Percentiles rank a stretch among this genome's conserved stretches.
These are phyloP conservation scores for Rhytidiadelphus loreus DNA, from an alignment of 225 moss, liverwort and hornwort genomes.

Conservation along the genomic window DNA sequence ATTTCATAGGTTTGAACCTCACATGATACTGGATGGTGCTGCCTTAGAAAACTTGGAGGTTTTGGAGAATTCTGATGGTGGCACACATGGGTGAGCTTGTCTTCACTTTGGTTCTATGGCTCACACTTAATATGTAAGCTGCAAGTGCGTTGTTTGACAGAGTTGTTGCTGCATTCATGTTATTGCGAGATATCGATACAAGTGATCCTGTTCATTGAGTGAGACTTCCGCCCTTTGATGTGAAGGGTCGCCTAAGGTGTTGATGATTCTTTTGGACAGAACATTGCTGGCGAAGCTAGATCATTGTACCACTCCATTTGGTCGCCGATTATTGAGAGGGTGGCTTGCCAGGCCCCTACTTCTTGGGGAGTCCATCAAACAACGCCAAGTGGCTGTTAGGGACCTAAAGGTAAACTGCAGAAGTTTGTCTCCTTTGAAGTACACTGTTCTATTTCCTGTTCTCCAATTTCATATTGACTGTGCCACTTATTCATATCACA, in stretches of 20 bases:
- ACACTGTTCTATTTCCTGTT: neutral
- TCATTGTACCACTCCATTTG: constrained; percentile 76
- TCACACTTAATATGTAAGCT: neutral
- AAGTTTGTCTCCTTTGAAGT: neutral
- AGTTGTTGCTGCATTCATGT: neutral
- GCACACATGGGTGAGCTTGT: constrained; percentile 62
- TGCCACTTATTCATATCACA: neutral
- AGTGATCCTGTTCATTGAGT: neutral
- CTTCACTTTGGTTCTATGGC: neutral
- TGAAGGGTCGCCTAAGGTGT: neutral
- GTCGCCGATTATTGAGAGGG: constrained; percentile 70
- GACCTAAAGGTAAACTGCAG: constrained; percentile 63
- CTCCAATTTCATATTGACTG: neutral
- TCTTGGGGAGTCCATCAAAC: constrained; percentile 57
- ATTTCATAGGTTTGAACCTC: constrained; percentile 29
- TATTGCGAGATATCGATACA: neutral
- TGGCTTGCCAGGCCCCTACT: constrained; percentile 94
- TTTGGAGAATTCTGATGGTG: constrained; percentile 80
- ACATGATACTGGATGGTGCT: constrained; percentile 86
- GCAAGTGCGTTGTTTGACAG: neutral
- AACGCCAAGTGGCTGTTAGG: constrained; percentile 61
- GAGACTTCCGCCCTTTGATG: neutral
- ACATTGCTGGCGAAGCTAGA: constrained; percentile 77
- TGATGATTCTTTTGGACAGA: constrained; percentile 26
- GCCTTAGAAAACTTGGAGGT: constrained; percentile 91